phyloP scores from a whole-genome alignment of 208 protist genomes.

The Herpetomonas tarakana region DNA sequence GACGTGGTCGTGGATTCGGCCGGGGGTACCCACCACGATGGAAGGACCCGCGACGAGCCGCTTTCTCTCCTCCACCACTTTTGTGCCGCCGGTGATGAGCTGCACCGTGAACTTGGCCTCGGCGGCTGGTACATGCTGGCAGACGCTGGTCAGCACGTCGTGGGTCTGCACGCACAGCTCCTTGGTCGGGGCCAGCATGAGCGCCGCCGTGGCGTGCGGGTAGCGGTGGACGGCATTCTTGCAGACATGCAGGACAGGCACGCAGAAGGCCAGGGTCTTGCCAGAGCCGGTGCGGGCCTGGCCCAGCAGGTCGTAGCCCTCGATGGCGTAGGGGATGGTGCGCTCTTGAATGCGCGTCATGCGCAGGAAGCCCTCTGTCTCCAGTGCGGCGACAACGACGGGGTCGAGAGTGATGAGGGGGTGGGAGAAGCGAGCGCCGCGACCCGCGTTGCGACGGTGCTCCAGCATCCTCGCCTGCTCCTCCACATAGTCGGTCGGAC shows the following conservation, averaged over 20 bases:
- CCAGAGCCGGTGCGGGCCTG: constrained; percentile 93
- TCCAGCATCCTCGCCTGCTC: constrained; percentile 19
- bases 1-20: constrained; percentile 88
- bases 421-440: constrained; percentile 64
- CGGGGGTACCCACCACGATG: constrained; percentile 87
- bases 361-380: constrained; percentile 59
- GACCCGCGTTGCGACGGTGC: constrained; percentile 20
- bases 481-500: neutral
- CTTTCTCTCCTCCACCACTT: constrained; percentile 72
- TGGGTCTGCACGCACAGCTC: constrained; percentile 93
- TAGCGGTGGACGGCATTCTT: constrained; percentile 42
- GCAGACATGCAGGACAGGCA: constrained; percentile 93
- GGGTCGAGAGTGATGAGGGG: constrained; percentile 68
- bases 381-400: constrained; percentile 47
- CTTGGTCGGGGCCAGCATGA: constrained; percentile 90
- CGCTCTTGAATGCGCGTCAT: constrained; percentile 95
- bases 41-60: constrained; percentile 47
- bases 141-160: constrained; percentile 81
- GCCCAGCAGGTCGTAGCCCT: constrained; percentile 88
- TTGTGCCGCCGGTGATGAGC: constrained; percentile 90
- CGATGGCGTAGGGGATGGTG: constrained; percentile 90
- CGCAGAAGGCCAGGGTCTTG: constrained; percentile 93
- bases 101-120: constrained; percentile 52
- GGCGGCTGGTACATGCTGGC: constrained; percentile 43
- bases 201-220: constrained; percentile 52